Base-by-base conservation (phyloP, 2,329 filamentous ascomycete genomes). In the Rhytidhysteron rufulum region DNA sequence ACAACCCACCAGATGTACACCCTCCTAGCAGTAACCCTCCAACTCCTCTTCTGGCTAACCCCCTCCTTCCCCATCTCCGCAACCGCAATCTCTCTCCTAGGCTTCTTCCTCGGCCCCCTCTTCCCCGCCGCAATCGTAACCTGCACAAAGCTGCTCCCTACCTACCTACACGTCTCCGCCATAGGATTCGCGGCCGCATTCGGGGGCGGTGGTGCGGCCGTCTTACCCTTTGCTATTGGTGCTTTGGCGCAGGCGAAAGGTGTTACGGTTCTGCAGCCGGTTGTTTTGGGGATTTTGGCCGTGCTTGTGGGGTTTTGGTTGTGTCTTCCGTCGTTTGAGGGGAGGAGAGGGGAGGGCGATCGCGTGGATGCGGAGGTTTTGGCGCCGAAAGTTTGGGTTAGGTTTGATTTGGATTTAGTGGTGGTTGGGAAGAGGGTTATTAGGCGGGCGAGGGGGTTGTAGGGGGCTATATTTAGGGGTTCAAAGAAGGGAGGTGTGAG, bases 151-250 rank as follows among this genome's bases (percentile, higher is more conserved):
- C 70, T 93, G 4, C 70, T 94, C 1, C 86, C 87, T 0, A 73
- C 72, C 29, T 76, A 86, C 44, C 69, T 88, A 19, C 88, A 94
- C 53, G 85, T 93, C 31, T 79, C 78, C n/a, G 81, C 83, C 0
- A 87, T 94, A 45, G 87, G 88, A 0, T 91, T 94, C 52, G 83
- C 84, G 0, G 81, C 85, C 1, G 86, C 87, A 0, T 81, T 91
- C 60, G 88, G 88, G 2, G 83, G 85, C 0, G 77, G 75, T 2
- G 88, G 88, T 0, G 86, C 83, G 1, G 83, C 85, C 60, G 60
- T 74, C 1, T 86, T 63, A 73, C 85, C 33, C 71, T 88, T 72
- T 41, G 76, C 77, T 0, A 78, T 86, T 0, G 85, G 84, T 3
- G 82, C 81, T 2, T 80, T 87, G 55, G 82, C 84, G 4, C 75